Base-by-base conservation (phyloP, 441 rosid genomes). In the Eruca vesicaria region DNA sequence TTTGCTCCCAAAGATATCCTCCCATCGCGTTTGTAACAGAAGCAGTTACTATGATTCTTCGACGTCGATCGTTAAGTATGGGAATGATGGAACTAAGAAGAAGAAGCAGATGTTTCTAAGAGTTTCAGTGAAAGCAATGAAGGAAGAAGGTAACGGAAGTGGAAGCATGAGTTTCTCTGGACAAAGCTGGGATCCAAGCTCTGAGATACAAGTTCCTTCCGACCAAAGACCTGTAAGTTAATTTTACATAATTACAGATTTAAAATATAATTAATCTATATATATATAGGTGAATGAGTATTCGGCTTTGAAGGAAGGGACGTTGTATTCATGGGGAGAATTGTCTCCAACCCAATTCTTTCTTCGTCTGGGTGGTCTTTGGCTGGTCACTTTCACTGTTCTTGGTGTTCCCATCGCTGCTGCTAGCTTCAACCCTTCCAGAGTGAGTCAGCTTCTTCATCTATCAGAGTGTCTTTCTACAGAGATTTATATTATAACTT, bases 281-380 rank as follows among this genome's bases (percentile, higher is more conserved):
- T n/a, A n/a, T n/a, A n/a, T n/a, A n/a, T n/a, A 94, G 97, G 97
- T 90, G 80, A 94, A 94, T 14, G 99, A 94, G 84, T 92, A 92
- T 78, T 90, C 93, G 7, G 84, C 90, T 21, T 78, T 94, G 71
- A 94, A 95, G 76, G 98, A 92, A 36, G 94, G 91, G 71, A 76
- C 76, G 61, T 63, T 95, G 77, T 91, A 88, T 79, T 93, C 99
- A 9, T 93, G 99, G 99, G 98, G 94, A 4, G 95, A 95, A 76
- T 83, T 95, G 78, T 83, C 84, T 14, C 83, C 92, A 29, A 84
- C 82, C 15, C 85, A 80, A 5, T 88, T 95, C 63, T 86, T 88
- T 76, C 80, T 86, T 76, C 97, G 98, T 36, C 84, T 95, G 14
- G 98, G 99, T 70, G 86, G 97, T 69, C 94, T 92, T 77, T 92